These are phyloP conservation scores for Cutaneotrichosporon sp. DNA, from an alignment of 1,284 basidiomycete species.

Conservation along the genomic window DNA sequence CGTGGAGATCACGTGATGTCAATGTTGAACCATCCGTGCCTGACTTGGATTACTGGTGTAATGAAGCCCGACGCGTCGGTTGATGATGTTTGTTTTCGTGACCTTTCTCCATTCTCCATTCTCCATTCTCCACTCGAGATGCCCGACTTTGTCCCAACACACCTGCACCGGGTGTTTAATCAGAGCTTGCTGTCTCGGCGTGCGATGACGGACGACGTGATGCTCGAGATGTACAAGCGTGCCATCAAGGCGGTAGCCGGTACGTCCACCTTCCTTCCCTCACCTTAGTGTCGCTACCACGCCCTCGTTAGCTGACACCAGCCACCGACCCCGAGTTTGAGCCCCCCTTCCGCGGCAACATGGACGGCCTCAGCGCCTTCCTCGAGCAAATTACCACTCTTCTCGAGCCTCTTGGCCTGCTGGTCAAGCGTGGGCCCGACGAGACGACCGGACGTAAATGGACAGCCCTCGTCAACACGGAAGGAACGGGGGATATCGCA, in stretches of 20 bases:
- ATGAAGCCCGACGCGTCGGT: neutral
- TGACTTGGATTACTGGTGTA: neutral
- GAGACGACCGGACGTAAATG: conserved; percentile 37
- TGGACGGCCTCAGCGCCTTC: conserved; percentile 34
- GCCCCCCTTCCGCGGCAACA: conserved; percentile 28
- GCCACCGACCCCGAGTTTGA: conserved; percentile 31
- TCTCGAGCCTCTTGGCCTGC: conserved; percentile 41
- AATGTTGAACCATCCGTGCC: neutral
- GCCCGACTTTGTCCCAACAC: conserved; percentile 27
- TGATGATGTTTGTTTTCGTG: conserved; percentile 5
- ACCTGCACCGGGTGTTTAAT: conserved; percentile 47
- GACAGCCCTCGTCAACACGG: conserved; percentile 41
- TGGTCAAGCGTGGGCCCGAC: conserved; percentile 33
- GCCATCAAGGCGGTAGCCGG: conserved; percentile 35
- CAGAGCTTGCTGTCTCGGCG: conserved; percentile 47
- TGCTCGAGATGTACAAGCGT: conserved; percentile 47
- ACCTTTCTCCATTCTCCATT: neutral
- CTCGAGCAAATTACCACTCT: conserved; percentile 35
- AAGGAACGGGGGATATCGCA: conserved; percentile 36
- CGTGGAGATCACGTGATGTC: conserved; percentile 2
- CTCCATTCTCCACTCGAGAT: neutral
- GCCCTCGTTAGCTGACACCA: conserved; percentile 18
- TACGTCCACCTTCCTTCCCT: conserved; percentile 13
- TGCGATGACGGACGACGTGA: conserved; percentile 37
- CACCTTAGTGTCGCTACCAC: too few relatives aligned